Evolutionary conservation across 1,284 basidiomycete species (phyloP).

Genomic region (Ganoderma sinense): DNA sequence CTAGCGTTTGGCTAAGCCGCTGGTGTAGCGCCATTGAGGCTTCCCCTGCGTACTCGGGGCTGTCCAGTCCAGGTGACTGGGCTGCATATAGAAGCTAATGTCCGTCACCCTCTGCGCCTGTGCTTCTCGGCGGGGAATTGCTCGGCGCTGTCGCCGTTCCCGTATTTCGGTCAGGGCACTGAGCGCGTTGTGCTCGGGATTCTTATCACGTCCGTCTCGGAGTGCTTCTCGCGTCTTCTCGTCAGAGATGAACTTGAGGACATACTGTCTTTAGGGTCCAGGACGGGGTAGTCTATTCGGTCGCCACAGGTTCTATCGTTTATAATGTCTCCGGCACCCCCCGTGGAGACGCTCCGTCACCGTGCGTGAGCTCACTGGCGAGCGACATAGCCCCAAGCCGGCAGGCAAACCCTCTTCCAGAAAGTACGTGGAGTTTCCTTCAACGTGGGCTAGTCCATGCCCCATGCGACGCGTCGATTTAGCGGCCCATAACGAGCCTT

Average conservation of each 20-base stretch:
- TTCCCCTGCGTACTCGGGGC: too few species aligned
- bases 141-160: not conserved
- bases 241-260: not conserved
- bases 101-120: not conserved
- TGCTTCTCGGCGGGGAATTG: not conserved
- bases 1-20: constrained; percentile 13
- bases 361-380: not conserved
- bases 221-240: not conserved
- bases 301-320: not conserved
- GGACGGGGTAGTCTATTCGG: not conserved
- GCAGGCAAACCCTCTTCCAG: not conserved
- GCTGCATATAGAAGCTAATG: not conserved
- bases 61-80: constrained; percentile 7
- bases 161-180: not conserved
- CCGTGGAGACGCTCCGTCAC: not conserved
- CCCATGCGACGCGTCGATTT: constrained; percentile 4
- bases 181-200: not conserved
- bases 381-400: not conserved
- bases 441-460: not conserved
- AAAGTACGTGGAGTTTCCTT: not conserved
- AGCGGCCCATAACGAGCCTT: not conserved
- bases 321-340: not conserved
- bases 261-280: not conserved
- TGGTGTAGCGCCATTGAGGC: not conserved
- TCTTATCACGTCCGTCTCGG: constrained; percentile 4